Conservation (phyloP, 305 asterid species). For the Rubia tinctorum region DNA sequence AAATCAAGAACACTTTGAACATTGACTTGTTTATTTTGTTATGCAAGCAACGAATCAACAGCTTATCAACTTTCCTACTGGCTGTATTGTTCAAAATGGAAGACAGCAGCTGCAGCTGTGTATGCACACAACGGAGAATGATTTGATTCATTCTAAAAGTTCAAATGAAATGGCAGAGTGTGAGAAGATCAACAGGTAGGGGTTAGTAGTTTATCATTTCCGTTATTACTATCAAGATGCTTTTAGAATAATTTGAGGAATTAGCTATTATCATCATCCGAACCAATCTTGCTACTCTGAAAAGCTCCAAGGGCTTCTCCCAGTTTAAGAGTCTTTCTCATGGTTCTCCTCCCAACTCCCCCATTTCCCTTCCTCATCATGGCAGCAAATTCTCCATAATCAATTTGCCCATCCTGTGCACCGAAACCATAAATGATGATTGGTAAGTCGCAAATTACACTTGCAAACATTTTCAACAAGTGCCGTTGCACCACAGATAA, state of each 20-base stretch:
- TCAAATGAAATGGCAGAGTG: not conserved
- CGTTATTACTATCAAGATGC: conserved; percentile 1
- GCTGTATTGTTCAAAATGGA: not conserved
- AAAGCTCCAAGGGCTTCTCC: conserved; percentile 35
- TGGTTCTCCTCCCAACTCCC: conserved; percentile 40
- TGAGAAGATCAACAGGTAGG: not conserved
- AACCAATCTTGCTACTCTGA: conserved; percentile 10
- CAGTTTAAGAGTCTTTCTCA: conserved; percentile 34
- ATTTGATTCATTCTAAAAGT: not conserved
- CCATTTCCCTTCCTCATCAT: conserved; percentile 50
- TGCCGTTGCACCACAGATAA: not conserved
- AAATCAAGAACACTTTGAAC: not conserved
- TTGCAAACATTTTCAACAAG: not conserved
- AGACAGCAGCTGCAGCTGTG: not conserved
- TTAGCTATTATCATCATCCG: conserved; percentile 5
- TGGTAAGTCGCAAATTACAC: not conserved
- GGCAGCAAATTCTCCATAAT: conserved; percentile 40
- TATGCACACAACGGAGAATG: not conserved
- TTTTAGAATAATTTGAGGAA: not conserved
- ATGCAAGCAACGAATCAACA: not conserved
- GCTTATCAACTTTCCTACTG: not conserved
- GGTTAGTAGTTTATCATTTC: conserved; percentile 11
- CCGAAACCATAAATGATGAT: not conserved
- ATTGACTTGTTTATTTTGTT: too few species aligned
- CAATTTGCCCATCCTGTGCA: conserved; percentile 41